Percentiles rank a stretch among this genome's conserved stretches.
phyloP scores from a whole-genome alignment of 441 rosid species.

The Gossypium aridum region DNA sequence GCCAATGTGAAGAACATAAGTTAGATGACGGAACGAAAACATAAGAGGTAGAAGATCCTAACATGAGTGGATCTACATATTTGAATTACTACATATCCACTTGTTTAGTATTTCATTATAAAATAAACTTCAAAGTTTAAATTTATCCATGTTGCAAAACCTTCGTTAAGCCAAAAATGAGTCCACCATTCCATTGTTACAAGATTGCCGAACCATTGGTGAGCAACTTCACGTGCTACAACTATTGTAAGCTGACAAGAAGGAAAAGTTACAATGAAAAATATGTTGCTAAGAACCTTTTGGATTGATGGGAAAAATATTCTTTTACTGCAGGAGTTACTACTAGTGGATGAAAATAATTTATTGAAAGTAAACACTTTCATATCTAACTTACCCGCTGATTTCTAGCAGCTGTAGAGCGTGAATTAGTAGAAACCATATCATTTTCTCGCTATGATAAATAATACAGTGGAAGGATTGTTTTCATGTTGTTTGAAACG shows the following conservation, averaged over 20 bases:
- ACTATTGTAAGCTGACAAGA: conserved; percentile 61
- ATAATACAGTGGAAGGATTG: no score
- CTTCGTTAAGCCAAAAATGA: conserved; percentile 93
- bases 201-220: conserved; percentile 98
- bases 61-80: no score
- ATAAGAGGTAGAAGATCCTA: no score
- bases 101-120: no score
- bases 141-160: conserved; percentile 94
- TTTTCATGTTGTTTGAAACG: no score
- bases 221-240: conserved; percentile 94
- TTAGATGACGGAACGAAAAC: no score
- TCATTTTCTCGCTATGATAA: conserved; percentile 64
- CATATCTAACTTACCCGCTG: conserved; percentile 28
- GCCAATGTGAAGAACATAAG: no score
- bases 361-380: neutral
- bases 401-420: conserved; percentile 89
- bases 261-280: conserved; percentile 2
- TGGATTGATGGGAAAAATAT: neutral
- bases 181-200: conserved; percentile 99
- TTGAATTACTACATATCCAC: no score
- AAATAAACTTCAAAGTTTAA: conserved; percentile 6
- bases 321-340: neutral
- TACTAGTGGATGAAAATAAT: neutral
- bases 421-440: conserved; percentile 45
- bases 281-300: neutral